Evolutionary conservation across 2,329 filamentous ascomycete species (phyloP).

Genomic region (Pyrenochaeta sp.): DNA sequence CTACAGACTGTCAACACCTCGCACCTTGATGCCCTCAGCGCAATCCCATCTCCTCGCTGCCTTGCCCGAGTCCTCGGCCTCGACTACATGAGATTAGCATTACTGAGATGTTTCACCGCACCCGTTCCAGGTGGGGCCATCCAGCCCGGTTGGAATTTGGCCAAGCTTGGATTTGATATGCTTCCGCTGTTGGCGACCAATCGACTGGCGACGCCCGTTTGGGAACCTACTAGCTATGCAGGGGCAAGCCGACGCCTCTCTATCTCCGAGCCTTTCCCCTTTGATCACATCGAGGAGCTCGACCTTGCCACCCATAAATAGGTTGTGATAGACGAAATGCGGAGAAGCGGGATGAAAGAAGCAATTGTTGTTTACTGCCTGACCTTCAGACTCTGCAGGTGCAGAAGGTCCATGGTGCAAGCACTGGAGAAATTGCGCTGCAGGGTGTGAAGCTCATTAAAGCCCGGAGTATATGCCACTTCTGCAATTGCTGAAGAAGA

Average conservation of each 20-base stretch:
- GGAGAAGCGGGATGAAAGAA: slow-evolving; percentile 42
- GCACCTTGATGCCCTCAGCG: neutral
- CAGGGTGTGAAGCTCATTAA: slow-evolving; percentile 3
- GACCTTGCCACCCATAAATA: slow-evolving; percentile 47
- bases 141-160: slow-evolving; percentile 19
- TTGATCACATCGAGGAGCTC: slow-evolving; percentile 30
- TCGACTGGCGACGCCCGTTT: slow-evolving; percentile 24
- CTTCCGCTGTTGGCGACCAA: slow-evolving; percentile 38
- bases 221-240: slow-evolving; percentile 33
- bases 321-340: slow-evolving; percentile 43
- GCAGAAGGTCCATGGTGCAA: neutral
- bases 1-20: neutral
- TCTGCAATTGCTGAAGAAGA: neutral
- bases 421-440: neutral
- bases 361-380: slow-evolving; percentile 19
- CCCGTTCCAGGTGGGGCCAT: slow-evolving; percentile 32
- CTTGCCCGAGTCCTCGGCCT: slow-evolving; percentile 19
- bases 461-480: neutral
- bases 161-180: slow-evolving; percentile 37
- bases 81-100: slow-evolving; percentile 35
- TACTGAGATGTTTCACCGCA: slow-evolving; percentile 35
- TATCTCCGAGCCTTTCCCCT: slow-evolving; percentile 26
- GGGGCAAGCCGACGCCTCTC: slow-evolving; percentile 32
- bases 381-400: slow-evolving; percentile 1
- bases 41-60: neutral